These are phyloP conservation scores for Centrapalus pauciflorus DNA, from an alignment of 129 eudicot species.

Conservation along the genomic window DNA sequence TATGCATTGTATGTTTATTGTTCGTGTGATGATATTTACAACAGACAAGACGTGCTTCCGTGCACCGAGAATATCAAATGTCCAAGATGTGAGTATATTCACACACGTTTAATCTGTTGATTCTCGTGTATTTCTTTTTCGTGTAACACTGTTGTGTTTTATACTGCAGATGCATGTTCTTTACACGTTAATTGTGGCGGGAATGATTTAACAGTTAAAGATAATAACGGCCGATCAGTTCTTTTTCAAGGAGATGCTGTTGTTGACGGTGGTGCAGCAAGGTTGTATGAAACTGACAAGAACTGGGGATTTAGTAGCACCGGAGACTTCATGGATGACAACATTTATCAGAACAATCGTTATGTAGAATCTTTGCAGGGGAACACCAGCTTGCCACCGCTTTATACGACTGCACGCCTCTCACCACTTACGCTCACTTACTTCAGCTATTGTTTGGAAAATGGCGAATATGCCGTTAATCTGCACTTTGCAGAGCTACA, in stretches of 20 bases:
- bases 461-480: conserved; percentile 67
- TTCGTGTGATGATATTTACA: conserved; percentile 8
- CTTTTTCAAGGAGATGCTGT: conserved; percentile 66
- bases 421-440: conserved; percentile 80
- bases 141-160: neutral
- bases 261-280: conserved; percentile 61
- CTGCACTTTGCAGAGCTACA: conserved; percentile 76
- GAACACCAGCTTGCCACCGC: conserved; percentile 38
- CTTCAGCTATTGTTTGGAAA: conserved; percentile 76
- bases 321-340: conserved; percentile 90
- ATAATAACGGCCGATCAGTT: conserved; percentile 31
- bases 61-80: conserved; percentile 48
- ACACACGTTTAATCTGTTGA: neutral
- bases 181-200: conserved; percentile 93
- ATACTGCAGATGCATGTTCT: conserved; percentile 74
- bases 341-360: conserved; percentile 51
- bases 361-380: conserved; percentile 23
- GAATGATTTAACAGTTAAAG: conserved; percentile 35
- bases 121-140: neutral
- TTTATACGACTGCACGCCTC: conserved; percentile 72
- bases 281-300: conserved; percentile 27
- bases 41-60: conserved; percentile 69
- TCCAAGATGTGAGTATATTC: conserved; percentile 63
- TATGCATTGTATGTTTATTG: conserved; percentile 15
- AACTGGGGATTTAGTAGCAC: conserved; percentile 90